These are phyloP conservation scores for Pleurozium schreberi DNA, from an alignment of 225 moss, liverwort and hornwort genomes.

Conservation along the genomic window DNA sequence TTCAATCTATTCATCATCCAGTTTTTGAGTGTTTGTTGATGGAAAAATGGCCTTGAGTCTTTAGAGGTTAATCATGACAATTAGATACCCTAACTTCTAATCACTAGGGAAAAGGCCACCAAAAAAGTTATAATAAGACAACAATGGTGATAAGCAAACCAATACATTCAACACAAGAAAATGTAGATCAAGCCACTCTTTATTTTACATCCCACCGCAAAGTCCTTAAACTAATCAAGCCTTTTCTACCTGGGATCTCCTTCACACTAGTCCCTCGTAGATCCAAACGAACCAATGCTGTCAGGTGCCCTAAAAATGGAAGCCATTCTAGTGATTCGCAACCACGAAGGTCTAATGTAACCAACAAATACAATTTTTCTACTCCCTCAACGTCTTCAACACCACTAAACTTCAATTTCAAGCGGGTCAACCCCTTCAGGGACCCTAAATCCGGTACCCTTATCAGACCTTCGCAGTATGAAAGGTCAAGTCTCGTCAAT, in stretches of 20 bases:
- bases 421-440: neutral
- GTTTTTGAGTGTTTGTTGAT: no score
- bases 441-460: neutral
- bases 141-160: no score
- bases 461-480: accelerated
- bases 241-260: neutral
- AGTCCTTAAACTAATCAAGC: neutral
- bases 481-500: accelerated
- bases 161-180: no score
- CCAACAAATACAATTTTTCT: neutral
- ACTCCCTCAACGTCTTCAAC: neutral
- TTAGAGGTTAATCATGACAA: no score
- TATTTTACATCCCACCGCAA: accelerated
- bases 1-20: no score
- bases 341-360: accelerated
- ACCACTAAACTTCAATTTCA: accelerated
- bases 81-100: no score
- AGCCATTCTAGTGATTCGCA: neutral
- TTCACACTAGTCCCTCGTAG: neutral
- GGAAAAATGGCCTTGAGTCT: no score
- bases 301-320: no score
- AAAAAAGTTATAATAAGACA: no score
- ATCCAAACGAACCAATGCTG: no score
- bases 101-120: no score
- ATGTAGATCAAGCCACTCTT: no score